Conservation (phyloP, 2,329 filamentous ascomycete species). For the Pseudogymnoascus sp. region DNA sequence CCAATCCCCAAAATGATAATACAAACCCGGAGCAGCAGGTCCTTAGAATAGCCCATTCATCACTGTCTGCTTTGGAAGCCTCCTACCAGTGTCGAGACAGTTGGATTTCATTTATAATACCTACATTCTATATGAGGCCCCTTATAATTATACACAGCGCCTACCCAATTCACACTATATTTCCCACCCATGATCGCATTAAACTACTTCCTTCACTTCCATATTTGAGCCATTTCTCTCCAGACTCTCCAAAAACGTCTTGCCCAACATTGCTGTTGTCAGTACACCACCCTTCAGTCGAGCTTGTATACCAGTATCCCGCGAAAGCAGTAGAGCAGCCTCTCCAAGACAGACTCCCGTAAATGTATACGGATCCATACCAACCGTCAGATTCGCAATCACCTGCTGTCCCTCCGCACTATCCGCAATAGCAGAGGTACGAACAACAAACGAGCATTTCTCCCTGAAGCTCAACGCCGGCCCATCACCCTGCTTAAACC, state of each 20-base stretch:
- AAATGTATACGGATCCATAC: background rate
- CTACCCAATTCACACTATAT: background rate
- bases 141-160: background rate
- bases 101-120: background rate
- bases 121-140: background rate
- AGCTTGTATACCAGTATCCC: background rate
- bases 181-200: background rate
- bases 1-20: background rate
- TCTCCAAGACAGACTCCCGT: background rate
- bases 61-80: background rate
- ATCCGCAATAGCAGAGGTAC: background rate
- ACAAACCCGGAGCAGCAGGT: background rate
- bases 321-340: background rate
- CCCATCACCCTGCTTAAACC: constrained; percentile 48
- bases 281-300: background rate
- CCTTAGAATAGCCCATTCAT: background rate
- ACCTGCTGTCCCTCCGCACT: background rate
- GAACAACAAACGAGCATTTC: background rate
- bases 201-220: background rate
- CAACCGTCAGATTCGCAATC: background rate
- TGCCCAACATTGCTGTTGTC: background rate
- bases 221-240: background rate
- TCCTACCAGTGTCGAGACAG: too few species aligned
- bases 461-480: constrained; percentile 19
- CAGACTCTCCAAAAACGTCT: background rate